phyloP scores from a whole-genome alignment of 2,329 filamentous ascomycete genomes.

The Apiospora pterosperma region DNA sequence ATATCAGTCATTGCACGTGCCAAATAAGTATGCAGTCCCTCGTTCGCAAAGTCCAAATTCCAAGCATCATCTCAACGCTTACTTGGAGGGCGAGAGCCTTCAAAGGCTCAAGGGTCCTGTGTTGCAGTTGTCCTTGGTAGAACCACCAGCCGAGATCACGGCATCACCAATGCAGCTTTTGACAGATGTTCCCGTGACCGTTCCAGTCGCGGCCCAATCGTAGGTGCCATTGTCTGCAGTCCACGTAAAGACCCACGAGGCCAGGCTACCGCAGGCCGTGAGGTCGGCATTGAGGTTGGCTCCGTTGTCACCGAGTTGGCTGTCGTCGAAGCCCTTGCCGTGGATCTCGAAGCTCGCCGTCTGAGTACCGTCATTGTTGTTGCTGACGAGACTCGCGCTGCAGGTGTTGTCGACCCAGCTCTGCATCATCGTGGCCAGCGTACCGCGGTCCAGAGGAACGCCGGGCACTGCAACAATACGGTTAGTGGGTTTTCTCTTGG shows the following conservation, averaged over 20 bases:
- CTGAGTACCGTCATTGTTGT: not conserved
- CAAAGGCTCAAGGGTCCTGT: not conserved
- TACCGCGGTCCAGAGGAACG: slow-evolving; percentile 9
- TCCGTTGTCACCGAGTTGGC: not conserved
- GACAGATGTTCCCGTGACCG: not conserved
- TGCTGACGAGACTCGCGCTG: not conserved
- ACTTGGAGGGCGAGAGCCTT: not conserved
- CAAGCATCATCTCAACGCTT: not conserved
- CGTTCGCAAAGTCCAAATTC: no score
- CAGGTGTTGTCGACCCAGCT: slow-evolving; percentile 14
- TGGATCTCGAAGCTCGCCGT: slow-evolving; percentile 1
- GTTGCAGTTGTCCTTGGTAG: not conserved
- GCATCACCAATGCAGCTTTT: not conserved
- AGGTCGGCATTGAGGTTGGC: not conserved
- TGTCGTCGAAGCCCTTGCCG: slow-evolving; percentile 5
- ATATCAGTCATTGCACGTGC: not conserved
- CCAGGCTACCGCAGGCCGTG: not conserved
- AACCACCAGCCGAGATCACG: not conserved
- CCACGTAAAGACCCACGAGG: slow-evolving; percentile 2
- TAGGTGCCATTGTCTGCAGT: not conserved
- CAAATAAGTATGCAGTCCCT: not conserved
- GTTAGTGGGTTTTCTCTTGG: not conserved
- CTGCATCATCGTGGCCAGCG: slow-evolving; percentile 5
- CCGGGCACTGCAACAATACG: slow-evolving; percentile 2
- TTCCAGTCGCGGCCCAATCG: not conserved